A percentile compares a stretch with the other conserved stretches of the same genome.
These are phyloP conservation scores for Phytopythium delawarense DNA, from an alignment of 352 stramenopile genomes.

Conservation along the genomic window DNA sequence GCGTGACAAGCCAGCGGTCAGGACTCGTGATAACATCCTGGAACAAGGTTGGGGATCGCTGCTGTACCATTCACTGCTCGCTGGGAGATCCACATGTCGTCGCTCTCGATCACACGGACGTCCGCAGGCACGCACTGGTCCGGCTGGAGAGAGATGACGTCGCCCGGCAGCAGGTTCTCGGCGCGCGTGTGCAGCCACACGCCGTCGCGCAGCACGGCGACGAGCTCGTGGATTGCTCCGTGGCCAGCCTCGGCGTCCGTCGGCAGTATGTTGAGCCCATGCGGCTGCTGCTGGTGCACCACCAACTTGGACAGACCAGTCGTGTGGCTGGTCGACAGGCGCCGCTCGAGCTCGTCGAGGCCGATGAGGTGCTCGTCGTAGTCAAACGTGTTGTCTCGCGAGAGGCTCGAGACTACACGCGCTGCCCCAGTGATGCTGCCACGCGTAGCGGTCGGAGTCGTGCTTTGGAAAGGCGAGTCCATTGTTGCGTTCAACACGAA, in stretches of 20 bases:
- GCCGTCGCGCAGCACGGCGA: conserved; percentile 45
- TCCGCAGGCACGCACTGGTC: conserved; percentile 49
- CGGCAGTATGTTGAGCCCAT: conserved; percentile 37
- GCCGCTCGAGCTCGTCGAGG: conserved; percentile 42
- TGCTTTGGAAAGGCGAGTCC: background rate
- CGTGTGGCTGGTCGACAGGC: conserved; percentile 28
- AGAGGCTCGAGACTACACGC: background rate
- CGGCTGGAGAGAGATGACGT: conserved; percentile 46
- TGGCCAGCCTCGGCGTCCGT: conserved; percentile 41
- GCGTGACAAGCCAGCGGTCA: background rate
- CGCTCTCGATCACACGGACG: conserved; percentile 43
- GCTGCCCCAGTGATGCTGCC: background rate
- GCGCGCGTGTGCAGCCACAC: conserved; percentile 54
- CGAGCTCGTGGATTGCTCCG: conserved; percentile 49
- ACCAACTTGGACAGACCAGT: conserved; percentile 21
- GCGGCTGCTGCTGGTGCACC: conserved; percentile 21
- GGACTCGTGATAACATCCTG: background rate
- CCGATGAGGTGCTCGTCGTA: conserved; percentile 45
- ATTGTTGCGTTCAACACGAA: background rate
- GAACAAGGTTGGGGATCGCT: background rate
- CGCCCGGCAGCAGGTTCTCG: conserved; percentile 42
- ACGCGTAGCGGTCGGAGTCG: background rate
- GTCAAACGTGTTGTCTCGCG: background rate
- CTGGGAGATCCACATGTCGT: conserved; percentile 45
- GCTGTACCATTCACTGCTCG: conserved; percentile 22